A percentile compares a stretch with the other conserved stretches of the same genome.
Conservation (phyloP, 352 stramenopile genomes). For the Globisporangium perplexum region DNA sequence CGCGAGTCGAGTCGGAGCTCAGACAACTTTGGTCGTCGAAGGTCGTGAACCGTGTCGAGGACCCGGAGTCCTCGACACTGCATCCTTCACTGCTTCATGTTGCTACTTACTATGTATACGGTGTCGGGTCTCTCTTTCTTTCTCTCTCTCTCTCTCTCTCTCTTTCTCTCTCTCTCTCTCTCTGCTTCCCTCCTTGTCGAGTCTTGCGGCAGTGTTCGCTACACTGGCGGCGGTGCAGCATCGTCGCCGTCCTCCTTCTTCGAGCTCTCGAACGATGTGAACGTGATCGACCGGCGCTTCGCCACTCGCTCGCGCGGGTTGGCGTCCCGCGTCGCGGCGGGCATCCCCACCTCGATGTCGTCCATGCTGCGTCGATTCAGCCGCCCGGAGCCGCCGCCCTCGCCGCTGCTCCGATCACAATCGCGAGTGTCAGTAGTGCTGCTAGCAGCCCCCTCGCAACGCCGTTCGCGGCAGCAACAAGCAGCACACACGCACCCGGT, state of each 20-base stretch:
- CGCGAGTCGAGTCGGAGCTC: no score
- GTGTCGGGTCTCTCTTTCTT: no score
- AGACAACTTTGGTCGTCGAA: no score
- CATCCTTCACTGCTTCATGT: no score
- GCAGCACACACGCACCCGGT: constrained; percentile 15
- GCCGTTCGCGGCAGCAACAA: no score
- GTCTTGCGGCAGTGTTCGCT: no score
- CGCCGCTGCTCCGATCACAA: constrained; percentile 8
- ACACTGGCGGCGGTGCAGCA: constrained; percentile 3
- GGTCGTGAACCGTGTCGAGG: no score
- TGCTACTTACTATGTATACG: background rate
- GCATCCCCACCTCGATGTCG: constrained; percentile 73
- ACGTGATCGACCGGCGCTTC: constrained; percentile 77
- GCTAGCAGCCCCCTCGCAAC: background rate
- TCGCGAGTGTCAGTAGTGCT: background rate
- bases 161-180: background rate
- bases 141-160: background rate
- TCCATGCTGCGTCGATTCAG: constrained; percentile 49
- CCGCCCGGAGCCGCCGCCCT: constrained; percentile 4
- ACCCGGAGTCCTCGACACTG: no score
- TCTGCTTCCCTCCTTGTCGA: background rate
- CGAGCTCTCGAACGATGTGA: constrained; percentile 47
- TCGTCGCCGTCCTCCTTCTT: constrained; percentile 16
- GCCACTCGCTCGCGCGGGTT: constrained; percentile 36
- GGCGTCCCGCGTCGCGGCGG: constrained; percentile 36